Evolutionary conservation across 106 monocot genomes (phyloP).

Genomic region (Allium cepa): DNA sequence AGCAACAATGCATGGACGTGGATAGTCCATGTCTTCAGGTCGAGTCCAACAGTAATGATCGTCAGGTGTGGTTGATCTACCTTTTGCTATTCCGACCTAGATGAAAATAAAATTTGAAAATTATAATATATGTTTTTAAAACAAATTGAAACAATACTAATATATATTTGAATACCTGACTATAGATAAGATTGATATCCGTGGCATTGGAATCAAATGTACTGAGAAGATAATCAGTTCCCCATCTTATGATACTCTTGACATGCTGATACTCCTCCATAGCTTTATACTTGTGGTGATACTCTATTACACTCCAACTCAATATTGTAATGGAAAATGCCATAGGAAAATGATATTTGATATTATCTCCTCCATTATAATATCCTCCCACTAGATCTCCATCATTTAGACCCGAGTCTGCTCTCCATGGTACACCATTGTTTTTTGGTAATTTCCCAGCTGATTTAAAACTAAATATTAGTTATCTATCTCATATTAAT

Average conservation of each 20-base stretch:
- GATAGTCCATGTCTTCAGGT: slow-evolving; percentile 39
- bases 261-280: slow-evolving; percentile 25
- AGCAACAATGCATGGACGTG: slow-evolving; percentile 8
- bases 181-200: slow-evolving; percentile 7
- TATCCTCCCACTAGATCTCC: slow-evolving; percentile 23
- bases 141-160: not conserved
- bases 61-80: not conserved
- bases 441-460: slow-evolving; percentile 24
- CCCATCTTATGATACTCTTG: slow-evolving; percentile 35
- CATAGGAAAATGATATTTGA: slow-evolving; percentile 33
- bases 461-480: not conserved
- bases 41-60: slow-evolving; percentile 35
- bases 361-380: slow-evolving; percentile 38
- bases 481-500: too few species aligned
- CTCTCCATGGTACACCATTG: slow-evolving; percentile 17
- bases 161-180: slow-evolving; percentile 9
- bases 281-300: slow-evolving; percentile 15
- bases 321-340: slow-evolving; percentile 27
- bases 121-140: not conserved
- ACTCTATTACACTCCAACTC: slow-evolving; percentile 33
- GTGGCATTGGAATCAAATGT: slow-evolving; percentile 7
- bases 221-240: slow-evolving; percentile 28
- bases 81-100: slow-evolving; percentile 18
- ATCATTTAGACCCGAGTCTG: slow-evolving; percentile 25
- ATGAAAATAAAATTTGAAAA: not conserved